Evolutionary conservation across 495 filamentous ascomycete genomes (phyloP).

Genomic region (Copromyces sp.): DNA sequence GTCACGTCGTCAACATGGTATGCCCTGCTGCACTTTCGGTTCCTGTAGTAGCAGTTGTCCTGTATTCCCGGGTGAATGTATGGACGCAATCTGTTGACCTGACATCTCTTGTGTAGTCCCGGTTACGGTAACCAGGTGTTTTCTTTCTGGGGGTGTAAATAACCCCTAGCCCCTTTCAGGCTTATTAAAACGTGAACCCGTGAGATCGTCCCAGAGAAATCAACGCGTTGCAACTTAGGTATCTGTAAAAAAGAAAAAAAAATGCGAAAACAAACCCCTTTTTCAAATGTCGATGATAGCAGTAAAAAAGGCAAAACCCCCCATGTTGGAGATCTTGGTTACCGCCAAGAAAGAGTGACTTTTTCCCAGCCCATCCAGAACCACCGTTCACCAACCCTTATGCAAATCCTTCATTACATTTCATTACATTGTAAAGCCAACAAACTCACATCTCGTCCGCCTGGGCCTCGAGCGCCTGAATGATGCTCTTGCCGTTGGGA

Average conservation of each 20-base stretch:
- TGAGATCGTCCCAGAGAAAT: background rate
- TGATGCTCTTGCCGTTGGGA: slow-evolving; percentile 20
- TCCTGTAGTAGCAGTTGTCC: background rate
- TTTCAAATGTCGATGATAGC: slow-evolving; percentile 3
- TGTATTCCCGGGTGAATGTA: background rate
- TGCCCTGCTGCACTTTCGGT: background rate
- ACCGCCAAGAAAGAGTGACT: background rate
- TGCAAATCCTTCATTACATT: background rate
- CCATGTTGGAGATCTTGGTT: background rate
- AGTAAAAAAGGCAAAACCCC: slow-evolving; percentile 1
- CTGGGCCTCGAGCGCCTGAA: slow-evolving; percentile 35
- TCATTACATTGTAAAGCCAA: background rate
- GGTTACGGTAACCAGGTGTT: background rate
- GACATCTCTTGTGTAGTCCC: background rate
- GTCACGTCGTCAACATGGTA: background rate
- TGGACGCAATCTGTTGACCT: background rate
- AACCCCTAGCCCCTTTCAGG: background rate
- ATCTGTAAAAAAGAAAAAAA: background rate
- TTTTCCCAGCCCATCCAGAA: background rate
- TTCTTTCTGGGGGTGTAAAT: background rate
- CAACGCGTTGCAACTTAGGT: background rate
- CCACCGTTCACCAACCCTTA: background rate
- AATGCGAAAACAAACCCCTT: background rate
- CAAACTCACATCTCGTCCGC: slow-evolving; percentile 43
- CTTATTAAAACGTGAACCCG: background rate